Base-by-base conservation (phyloP, 2,329 filamentous ascomycete genomes). In the Apiospora saccharicola region DNA sequence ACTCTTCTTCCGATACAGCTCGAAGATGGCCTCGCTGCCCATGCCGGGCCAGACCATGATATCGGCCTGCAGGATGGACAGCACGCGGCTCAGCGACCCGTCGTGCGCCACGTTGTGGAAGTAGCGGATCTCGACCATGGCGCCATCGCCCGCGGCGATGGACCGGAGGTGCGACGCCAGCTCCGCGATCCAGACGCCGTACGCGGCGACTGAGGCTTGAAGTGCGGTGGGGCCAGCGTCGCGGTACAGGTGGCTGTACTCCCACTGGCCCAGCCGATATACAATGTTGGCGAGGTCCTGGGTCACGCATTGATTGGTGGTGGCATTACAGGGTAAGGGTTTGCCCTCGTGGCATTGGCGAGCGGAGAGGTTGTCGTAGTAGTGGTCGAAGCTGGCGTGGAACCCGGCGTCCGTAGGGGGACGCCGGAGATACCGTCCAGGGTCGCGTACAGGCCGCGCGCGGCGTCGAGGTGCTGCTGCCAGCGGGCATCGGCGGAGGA, bases 11-110 rank as follows among this genome's bases (percentile, higher is more conserved):
- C 81, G 84, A 77, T 91, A 95, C 43, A 95, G 79, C 83, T 96
- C 93, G 79, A 95, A 94, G 0, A 95, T 89, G 0, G 96, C 86
- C 82, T 96, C 93, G 13, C 90, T 86, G 0, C 93, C 93, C 93
- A 96, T 95, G 0, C 93, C 93, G 0, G 93, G 93, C 93, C 93
- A 96, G 0, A 94, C 90, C 93, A 96, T 96, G 70, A 85, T 80
- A 30, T 94, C 91, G 1, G 93, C 78, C 82, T 96, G 93, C 78
- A 96, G 79, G 22, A 95, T 87, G 2, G 89, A 89, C 30, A 96
- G 83, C 8, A 96, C 77, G 2, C 90, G 83, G 14, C 91, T 90
- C 8, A 95, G 78, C 4, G 90, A 92, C 3, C 94, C 94, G 76
- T 96, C 94, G 77, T 97, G 94, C 2, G 93, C 94, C 49, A 96